phyloP scores from a whole-genome alignment of 225 moss, liverwort and hornwort genomes.

The Thuidium tamariscinum region DNA sequence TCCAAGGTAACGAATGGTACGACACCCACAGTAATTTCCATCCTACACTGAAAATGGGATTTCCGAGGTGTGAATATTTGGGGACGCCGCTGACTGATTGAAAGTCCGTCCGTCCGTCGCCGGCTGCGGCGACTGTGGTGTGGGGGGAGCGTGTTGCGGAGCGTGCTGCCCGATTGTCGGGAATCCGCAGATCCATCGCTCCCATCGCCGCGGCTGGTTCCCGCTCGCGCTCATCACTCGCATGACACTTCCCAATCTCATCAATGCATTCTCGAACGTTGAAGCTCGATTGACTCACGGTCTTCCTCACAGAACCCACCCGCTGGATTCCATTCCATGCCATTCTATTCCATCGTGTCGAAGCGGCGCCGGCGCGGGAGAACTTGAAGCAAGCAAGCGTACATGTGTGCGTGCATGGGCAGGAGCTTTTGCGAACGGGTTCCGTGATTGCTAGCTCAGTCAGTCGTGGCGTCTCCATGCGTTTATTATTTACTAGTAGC shows the following conservation, averaged over 20 bases:
- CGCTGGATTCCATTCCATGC: background rate
- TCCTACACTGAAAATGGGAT: background rate
- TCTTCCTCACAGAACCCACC: background rate
- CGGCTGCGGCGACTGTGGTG: background rate
- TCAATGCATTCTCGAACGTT: background rate
- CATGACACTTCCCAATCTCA: background rate
- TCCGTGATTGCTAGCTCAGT: background rate
- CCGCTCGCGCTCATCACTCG: background rate
- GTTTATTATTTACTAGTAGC: background rate
- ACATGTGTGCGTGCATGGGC: background rate
- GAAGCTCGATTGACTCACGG: background rate
- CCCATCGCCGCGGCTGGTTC: slow-evolving; percentile 13
- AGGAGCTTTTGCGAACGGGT: background rate
- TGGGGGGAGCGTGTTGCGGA: background rate
- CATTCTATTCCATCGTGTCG: background rate
- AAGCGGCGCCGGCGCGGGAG: background rate
- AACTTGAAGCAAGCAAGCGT: background rate
- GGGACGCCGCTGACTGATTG: background rate
- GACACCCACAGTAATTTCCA: background rate
- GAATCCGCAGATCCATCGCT: slow-evolving; percentile 1
- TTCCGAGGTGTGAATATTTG: background rate
- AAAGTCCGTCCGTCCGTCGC: background rate
- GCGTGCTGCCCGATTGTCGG: slow-evolving; percentile 14
- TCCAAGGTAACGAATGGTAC: fast-evolving
- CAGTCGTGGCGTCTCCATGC: background rate